Evolutionary conservation across 768 basidiomycete genomes (phyloP).

Genomic region (Kondoa malvinella): DNA sequence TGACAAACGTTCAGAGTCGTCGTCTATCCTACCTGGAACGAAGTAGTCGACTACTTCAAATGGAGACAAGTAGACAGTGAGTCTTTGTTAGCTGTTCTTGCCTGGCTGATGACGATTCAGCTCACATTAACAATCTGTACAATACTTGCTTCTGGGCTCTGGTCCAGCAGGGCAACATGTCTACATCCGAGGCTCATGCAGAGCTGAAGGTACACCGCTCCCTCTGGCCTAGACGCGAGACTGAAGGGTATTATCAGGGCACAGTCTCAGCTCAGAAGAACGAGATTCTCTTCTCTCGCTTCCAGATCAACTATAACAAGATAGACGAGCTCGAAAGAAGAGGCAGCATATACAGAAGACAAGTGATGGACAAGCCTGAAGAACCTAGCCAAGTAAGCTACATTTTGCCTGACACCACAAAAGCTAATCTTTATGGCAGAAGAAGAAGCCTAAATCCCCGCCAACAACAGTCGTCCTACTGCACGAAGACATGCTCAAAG

Average conservation of each 20-base stretch:
- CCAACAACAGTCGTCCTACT: conserved; percentile 15
- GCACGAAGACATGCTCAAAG: conserved; percentile 27
- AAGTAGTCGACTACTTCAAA: conserved; percentile 76
- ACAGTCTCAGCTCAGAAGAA: conserved; percentile 79
- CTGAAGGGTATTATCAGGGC: conserved; percentile 40
- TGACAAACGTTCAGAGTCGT: conserved; percentile 19
- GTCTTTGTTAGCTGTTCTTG: conserved; percentile 30
- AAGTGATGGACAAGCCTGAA: conserved; percentile 35
- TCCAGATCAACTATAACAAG: conserved; percentile 72
- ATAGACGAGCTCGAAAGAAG: conserved; percentile 57
- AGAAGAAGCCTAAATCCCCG: conserved; percentile 8
- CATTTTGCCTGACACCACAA: conserved; percentile 7
- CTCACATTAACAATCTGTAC: conserved; percentile 94
- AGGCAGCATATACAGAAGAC: conserved; percentile 64
- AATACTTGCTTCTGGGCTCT: conserved; percentile 94
- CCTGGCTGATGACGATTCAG: conserved; percentile 36
- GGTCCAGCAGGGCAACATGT: conserved; percentile 61
- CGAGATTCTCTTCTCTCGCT: conserved; percentile 68
- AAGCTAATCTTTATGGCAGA: not conserved
- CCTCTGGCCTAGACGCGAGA: not conserved
- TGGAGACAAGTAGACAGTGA: conserved; percentile 94
- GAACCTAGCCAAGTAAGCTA: not conserved
- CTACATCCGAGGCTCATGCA: conserved; percentile 62
- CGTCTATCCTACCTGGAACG: conserved; percentile 50
- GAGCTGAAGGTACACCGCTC: conserved; percentile 47